Base-by-base conservation (phyloP, 441 rosid species). In the Arabidopsis hybrid region DNA sequence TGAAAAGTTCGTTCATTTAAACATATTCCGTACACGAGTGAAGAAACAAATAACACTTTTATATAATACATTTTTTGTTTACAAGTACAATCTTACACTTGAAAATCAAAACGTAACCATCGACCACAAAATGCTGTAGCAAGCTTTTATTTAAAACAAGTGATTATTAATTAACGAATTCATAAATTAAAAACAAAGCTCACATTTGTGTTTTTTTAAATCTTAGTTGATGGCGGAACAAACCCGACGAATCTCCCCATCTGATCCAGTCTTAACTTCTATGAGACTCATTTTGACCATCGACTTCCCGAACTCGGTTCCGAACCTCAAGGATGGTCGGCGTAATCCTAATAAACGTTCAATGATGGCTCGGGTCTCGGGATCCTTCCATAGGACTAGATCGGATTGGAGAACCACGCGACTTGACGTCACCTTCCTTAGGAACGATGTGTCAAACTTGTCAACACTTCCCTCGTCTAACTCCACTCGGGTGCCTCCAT, bases 271-370 rank as follows among this genome's bases (percentile, higher is more conserved):
- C 80, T 91, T 87, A 14, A 89, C 83, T 0, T 83, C 95, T n/a
- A 89, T 85, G 9, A 87, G 86, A 53, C 93, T 86, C 98, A 91
- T 87, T 81, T 85, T 93, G 21, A 82, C 84, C 95, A 93, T 93
- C 7, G 93, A 88, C 73, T 61, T 80, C 1, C 75, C 91, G 8
- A 94, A 94, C 74, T 89, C 89, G 2, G 40, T 47, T 68, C 79
- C 82, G 21, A 89, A 93, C 29, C 45, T 63, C 71, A 78, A 40
- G 4, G 17, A n/a, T 55, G 84, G 67, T 5, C 85, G 84, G 29
- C 89, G 73, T 3, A 85, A 10, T 6, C 78, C 78, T 5, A 84
- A 73, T 42, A 85, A 77, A 0, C 81, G 73, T 31, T 86, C 86
- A 21, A 91, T 88, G 62, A 78, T 32, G 29, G 42, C 50, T 73